Conservation (phyloP, 176 grass and related monocot genomes). For the Tuctoria greenei region DNA sequence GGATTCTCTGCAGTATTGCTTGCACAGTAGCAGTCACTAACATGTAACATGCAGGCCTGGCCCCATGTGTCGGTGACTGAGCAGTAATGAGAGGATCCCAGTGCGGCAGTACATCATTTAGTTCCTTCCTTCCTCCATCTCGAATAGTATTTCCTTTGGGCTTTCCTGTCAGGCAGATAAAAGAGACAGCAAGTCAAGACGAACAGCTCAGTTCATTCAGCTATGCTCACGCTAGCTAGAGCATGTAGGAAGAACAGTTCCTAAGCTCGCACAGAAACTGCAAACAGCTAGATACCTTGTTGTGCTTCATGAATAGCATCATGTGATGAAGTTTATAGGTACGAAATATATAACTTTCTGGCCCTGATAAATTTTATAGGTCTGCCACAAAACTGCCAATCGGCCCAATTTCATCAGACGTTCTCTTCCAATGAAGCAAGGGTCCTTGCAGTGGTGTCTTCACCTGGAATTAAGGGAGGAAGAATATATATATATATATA, state of each 20-base stretch:
- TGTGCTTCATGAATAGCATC: neutral
- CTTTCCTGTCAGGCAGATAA: neutral
- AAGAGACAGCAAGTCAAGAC: neutral
- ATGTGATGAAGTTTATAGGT: neutral
- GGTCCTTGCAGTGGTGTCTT: too few relatives aligned
- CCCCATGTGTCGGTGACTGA: too few relatives aligned
- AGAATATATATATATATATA: too few relatives aligned
- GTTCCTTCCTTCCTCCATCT: neutral
- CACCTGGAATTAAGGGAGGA: neutral
- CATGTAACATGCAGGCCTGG: too few relatives aligned
- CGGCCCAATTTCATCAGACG: neutral
- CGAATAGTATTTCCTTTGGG: neutral
- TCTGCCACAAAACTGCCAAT: neutral
- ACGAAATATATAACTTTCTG: neutral
- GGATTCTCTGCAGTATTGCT: too few relatives aligned
- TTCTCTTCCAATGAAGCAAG: neutral
- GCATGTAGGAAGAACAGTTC: neutral
- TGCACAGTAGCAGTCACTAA: too few relatives aligned
- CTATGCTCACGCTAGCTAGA: neutral
- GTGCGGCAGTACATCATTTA: too few relatives aligned
- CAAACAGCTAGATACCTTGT: neutral
- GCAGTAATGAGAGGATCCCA: too few relatives aligned
- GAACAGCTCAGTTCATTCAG: neutral
- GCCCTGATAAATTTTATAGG: neutral
- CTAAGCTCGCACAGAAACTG: neutral